phyloP scores from a whole-genome alignment of 2,329 filamentous ascomycete species.

The Sclerotinia borealis region DNA sequence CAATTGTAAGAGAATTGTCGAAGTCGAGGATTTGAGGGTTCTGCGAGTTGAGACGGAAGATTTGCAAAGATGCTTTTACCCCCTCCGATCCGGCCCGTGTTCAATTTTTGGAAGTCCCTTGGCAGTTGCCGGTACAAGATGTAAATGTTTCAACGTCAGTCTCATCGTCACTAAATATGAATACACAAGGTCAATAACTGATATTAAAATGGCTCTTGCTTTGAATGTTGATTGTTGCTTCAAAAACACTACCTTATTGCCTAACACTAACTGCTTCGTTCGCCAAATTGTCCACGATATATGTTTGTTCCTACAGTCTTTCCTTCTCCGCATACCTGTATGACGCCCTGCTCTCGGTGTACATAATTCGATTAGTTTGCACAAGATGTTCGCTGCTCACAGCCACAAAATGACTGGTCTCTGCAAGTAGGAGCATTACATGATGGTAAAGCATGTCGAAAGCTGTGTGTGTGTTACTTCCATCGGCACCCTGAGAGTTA shows the following conservation, averaged over 20 bases:
- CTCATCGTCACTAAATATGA: too few relatives aligned
- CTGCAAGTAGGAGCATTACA: too few relatives aligned
- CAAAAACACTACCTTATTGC: not conserved
- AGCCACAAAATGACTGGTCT: too few relatives aligned
- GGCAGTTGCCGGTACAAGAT: not conserved
- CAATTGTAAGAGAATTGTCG: not conserved
- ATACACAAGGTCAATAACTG: not conserved
- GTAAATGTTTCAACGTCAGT: not conserved
- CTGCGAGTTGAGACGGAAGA: too few relatives aligned
- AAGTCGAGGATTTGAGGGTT: not conserved
- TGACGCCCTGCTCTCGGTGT: not conserved
- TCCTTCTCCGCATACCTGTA: not conserved
- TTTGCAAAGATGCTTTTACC: not conserved
- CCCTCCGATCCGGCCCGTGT: not conserved
- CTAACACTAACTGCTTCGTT: not conserved
- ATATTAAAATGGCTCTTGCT: not conserved
- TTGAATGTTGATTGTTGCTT: not conserved
- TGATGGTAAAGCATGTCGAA: too few relatives aligned
- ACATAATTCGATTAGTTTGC: too few relatives aligned
- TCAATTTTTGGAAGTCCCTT: not conserved
- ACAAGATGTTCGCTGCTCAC: too few relatives aligned
- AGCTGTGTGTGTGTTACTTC: not conserved
- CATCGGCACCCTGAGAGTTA: not conserved
- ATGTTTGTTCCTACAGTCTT: not conserved
- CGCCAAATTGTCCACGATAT: not conserved